These are phyloP conservation scores for Furcasterigmium furcatum DNA, from an alignment of 2,329 filamentous ascomycete genomes.

Conservation along the genomic window DNA sequence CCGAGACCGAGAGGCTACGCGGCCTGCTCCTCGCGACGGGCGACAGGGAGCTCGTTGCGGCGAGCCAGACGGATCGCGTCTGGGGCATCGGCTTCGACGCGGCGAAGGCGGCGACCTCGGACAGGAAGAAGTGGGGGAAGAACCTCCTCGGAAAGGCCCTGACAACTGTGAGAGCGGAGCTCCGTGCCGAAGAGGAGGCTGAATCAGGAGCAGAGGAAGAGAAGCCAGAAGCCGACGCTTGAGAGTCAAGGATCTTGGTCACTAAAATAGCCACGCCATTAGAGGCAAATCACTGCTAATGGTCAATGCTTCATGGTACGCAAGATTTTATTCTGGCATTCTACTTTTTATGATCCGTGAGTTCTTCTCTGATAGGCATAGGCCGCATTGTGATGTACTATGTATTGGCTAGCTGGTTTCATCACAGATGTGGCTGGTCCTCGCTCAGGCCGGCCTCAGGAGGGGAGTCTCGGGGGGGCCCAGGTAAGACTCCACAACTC, in stretches of 20 bases:
- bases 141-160: slow-evolving; percentile 63
- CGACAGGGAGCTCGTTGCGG: slow-evolving; percentile 59
- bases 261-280: too few relatives aligned
- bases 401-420: too few relatives aligned
- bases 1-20: slow-evolving; percentile 35
- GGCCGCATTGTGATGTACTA: too few relatives aligned
- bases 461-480: slow-evolving; percentile 21
- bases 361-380: too few relatives aligned
- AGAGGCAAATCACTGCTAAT: too few relatives aligned
- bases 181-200: slow-evolving; percentile 30
- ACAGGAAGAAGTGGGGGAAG: slow-evolving; percentile 53
- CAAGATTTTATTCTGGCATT: too few relatives aligned
- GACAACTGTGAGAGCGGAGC: slow-evolving; percentile 51
- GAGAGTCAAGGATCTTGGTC: too few relatives aligned
- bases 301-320: too few relatives aligned
- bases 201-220: slow-evolving; percentile 30
- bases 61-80: slow-evolving; percentile 55
- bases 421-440: too few relatives aligned
- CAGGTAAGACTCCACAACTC: slow-evolving; percentile 20
- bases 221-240: too few relatives aligned
- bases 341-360: too few relatives aligned
- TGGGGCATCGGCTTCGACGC: slow-evolving; percentile 64
- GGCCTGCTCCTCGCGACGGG: slow-evolving; percentile 53
- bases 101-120: slow-evolving; percentile 37
- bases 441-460: not conserved